Evolutionary conservation across 768 basidiomycete genomes (phyloP).

Genomic region (Russula vinacea): DNA sequence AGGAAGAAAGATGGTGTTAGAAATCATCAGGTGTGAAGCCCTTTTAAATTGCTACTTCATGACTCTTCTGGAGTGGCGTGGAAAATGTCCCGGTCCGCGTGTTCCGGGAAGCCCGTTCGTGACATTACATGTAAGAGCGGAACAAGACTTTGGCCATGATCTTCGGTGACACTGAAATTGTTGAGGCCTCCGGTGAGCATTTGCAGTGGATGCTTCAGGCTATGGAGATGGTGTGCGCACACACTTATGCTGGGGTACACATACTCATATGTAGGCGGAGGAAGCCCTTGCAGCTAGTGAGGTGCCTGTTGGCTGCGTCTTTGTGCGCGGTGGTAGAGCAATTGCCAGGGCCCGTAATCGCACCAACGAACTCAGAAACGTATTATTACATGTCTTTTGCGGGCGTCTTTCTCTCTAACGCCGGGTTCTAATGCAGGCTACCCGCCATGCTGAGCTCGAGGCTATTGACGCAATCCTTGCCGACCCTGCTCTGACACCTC

Average conservation of each 20-base stretch:
- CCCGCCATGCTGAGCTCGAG: constrained; percentile 95
- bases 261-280: constrained; percentile 52
- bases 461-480: constrained; percentile 87
- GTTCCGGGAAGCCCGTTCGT: too few species aligned
- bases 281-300: constrained; percentile 83
- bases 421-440: constrained; percentile 58
- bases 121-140: too few species aligned
- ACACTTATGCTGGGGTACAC: constrained; percentile 1
- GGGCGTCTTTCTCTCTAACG: constrained; percentile 13
- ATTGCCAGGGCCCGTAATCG: constrained; percentile 89
- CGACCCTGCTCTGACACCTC: constrained; percentile 54
- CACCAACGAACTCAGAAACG: constrained; percentile 92
- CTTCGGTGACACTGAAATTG: background rate
- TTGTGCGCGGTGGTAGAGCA: constrained; percentile 71
- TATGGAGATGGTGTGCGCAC: constrained; percentile 64
- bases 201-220: constrained; percentile 80
- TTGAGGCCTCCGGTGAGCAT: constrained; percentile 34
- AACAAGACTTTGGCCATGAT: constrained; percentile 2
- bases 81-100: background rate
- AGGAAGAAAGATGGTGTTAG: background rate
- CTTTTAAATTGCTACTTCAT: background rate
- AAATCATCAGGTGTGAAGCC: constrained; percentile 8
- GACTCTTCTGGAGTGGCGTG: too few species aligned
- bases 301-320: constrained; percentile 96
- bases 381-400: constrained; percentile 38